Conservation (phyloP, 345 rosid species). For the Linum trigynum region DNA sequence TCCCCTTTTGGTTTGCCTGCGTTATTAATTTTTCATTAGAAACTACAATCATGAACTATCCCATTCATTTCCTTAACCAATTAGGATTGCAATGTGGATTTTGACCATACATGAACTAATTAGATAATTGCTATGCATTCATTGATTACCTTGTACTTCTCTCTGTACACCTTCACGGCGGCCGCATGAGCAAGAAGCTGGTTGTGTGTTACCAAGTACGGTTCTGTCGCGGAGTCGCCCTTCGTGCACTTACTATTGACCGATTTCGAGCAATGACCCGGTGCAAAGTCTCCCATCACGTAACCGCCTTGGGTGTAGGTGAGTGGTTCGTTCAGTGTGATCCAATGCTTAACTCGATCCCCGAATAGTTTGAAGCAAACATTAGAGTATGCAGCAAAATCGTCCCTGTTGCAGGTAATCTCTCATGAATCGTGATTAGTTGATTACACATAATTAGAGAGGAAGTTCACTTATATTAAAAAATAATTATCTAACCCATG, state of each 20-base stretch:
- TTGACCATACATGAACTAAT: not conserved
- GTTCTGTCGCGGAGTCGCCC: constrained; percentile 42
- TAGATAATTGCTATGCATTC: not conserved
- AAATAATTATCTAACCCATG: constrained; percentile 10
- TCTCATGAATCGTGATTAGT: not conserved
- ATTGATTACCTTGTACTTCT: constrained; percentile 27
- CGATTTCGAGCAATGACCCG: constrained; percentile 39
- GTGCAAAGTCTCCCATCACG: constrained; percentile 20
- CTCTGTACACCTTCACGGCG: constrained; percentile 26
- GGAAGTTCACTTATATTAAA: no score
- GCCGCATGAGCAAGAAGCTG: constrained; percentile 33
- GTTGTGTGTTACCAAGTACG: constrained; percentile 38
- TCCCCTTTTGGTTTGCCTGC: constrained; percentile 36
- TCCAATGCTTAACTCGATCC: constrained; percentile 55
- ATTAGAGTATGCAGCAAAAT: constrained; percentile 31
- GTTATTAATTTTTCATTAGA: not conserved
- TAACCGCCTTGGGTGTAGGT: constrained; percentile 25
- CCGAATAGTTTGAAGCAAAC: constrained; percentile 40
- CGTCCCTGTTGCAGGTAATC: constrained; percentile 18
- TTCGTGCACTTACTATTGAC: constrained; percentile 23
- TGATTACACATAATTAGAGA: constrained; percentile 15
- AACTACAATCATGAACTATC: not conserved
- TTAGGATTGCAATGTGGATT: no score
- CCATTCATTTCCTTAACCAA: no score
- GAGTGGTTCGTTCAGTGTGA: constrained; percentile 44